These are phyloP conservation scores for Oryza nivara DNA, from an alignment of 176 grass and related monocot species.

Conservation along the genomic window DNA sequence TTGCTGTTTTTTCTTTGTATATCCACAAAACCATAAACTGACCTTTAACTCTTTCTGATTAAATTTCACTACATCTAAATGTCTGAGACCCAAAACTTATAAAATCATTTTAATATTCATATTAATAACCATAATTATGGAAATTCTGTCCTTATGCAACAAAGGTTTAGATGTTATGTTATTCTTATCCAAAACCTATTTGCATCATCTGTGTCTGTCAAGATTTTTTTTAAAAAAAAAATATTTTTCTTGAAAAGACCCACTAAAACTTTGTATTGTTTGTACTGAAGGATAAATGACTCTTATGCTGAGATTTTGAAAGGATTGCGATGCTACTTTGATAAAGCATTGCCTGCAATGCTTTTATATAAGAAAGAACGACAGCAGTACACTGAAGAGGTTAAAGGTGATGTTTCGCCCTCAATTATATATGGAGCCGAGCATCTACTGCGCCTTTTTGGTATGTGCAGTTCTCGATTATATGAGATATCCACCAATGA, in stretches of 20 bases:
- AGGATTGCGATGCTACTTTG: conserved; percentile 93
- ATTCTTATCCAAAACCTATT: background rate
- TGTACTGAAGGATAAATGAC: conserved; percentile 75
- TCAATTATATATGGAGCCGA: conserved; percentile 95
- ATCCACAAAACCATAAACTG: background rate
- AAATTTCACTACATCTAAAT: background rate
- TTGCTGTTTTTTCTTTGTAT: background rate
- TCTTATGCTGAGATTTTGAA: conserved; percentile 84
- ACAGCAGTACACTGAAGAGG: conserved; percentile 72
- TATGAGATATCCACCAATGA: background rate
- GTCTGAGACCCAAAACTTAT: background rate
- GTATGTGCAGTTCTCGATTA: conserved; percentile 57
- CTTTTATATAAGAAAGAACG: conserved; percentile 95
- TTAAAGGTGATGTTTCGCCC: conserved; percentile 67
- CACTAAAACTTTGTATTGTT: conserved; percentile 26
- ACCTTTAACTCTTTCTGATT: background rate
- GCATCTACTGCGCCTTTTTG: conserved; percentile 94
- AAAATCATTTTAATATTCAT: conserved; percentile 3
- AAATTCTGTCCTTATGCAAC: conserved; percentile 16
- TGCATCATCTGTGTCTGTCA: background rate
- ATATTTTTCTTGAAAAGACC: background rate
- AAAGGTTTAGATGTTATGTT: background rate
- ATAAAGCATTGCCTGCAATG: conserved; percentile 93
- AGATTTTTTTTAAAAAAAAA: background rate
- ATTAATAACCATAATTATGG: background rate